Conservation (phyloP, 257 asterid species). For the Forsythia viridissima region DNA sequence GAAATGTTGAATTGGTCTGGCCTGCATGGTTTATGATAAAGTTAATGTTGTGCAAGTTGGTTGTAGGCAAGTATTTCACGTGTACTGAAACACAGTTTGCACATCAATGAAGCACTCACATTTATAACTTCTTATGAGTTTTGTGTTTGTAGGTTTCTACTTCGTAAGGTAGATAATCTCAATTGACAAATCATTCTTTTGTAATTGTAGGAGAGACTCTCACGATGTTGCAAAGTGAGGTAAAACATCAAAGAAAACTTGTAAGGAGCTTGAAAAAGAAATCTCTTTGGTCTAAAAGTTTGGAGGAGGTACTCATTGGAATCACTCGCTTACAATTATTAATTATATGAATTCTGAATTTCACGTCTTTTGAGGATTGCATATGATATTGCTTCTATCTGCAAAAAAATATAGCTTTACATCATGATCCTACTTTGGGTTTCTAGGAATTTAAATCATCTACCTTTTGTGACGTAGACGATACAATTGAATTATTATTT, state of each 20-base stretch:
- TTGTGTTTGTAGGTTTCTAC: slow-evolving; percentile 4
- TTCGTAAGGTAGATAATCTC: background rate
- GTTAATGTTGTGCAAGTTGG: background rate
- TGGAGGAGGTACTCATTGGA: slow-evolving; percentile 79
- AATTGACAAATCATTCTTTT: slow-evolving; percentile 17
- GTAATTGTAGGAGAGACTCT: slow-evolving; percentile 73
- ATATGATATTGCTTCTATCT: background rate
- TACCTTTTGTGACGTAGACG: background rate
- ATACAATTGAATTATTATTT: background rate
- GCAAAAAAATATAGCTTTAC: background rate
- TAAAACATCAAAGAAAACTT: slow-evolving; percentile 87
- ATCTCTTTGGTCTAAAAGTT: slow-evolving; percentile 92
- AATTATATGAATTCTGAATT: background rate
- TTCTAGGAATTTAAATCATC: background rate
- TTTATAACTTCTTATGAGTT: background rate
- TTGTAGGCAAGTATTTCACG: background rate
- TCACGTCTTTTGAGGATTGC: background rate
- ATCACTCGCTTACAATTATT: slow-evolving; percentile 7
- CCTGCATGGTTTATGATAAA: background rate
- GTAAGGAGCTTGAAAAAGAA: slow-evolving; percentile 90
- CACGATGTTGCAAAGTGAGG: slow-evolving; percentile 75
- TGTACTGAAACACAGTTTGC: background rate
- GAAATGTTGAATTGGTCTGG: background rate
- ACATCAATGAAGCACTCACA: background rate
- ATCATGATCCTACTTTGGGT: background rate